Conservation (phyloP, 2,329 filamentous ascomycete genomes). For the Aspergillus chevalieri region DNA sequence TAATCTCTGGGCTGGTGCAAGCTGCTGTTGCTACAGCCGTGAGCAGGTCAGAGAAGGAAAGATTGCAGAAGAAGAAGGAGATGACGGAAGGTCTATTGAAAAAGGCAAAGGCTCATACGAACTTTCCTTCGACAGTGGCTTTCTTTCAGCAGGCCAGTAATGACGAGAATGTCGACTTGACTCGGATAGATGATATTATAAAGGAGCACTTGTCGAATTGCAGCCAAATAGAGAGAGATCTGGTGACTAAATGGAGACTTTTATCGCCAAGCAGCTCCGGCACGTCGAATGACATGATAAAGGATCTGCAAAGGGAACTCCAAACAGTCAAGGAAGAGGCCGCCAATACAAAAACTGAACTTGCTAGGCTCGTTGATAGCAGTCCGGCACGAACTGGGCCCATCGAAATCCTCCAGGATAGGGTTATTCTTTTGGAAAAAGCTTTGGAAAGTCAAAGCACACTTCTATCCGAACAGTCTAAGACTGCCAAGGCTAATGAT, state of each 20-base stretch:
- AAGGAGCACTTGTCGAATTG: slow-evolving; percentile 10
- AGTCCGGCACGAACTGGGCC: neutral
- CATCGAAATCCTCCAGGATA: slow-evolving; percentile 3
- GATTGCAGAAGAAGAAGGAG: slow-evolving; percentile 23
- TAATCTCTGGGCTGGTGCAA: slow-evolving; percentile 16
- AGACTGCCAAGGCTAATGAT: neutral
- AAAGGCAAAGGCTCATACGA: slow-evolving; percentile 13
- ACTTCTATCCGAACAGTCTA: slow-evolving; percentile 1
- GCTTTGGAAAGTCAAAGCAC: neutral
- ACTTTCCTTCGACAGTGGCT: slow-evolving; percentile 19
- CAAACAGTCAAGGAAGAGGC: slow-evolving; percentile 1
- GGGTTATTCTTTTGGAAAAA: neutral
- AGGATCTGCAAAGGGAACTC: slow-evolving; percentile 14
- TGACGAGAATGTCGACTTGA: slow-evolving; percentile 15
- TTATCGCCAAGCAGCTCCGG: slow-evolving; percentile 1
- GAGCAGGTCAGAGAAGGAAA: slow-evolving; percentile 20
- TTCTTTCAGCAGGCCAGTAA: slow-evolving; percentile 14
- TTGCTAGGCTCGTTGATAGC: neutral
- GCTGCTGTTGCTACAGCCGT: slow-evolving; percentile 18
- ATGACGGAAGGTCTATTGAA: slow-evolving; percentile 33
- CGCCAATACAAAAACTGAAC: neutral
- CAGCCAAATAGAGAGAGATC: slow-evolving; percentile 9
- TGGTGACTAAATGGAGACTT: slow-evolving; percentile 8
- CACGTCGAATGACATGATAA: slow-evolving; percentile 6
- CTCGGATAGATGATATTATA: slow-evolving; percentile 16